These are phyloP conservation scores for Trametes coccinea DNA, from an alignment of 768 basidiomycete genomes.

Conservation along the genomic window DNA sequence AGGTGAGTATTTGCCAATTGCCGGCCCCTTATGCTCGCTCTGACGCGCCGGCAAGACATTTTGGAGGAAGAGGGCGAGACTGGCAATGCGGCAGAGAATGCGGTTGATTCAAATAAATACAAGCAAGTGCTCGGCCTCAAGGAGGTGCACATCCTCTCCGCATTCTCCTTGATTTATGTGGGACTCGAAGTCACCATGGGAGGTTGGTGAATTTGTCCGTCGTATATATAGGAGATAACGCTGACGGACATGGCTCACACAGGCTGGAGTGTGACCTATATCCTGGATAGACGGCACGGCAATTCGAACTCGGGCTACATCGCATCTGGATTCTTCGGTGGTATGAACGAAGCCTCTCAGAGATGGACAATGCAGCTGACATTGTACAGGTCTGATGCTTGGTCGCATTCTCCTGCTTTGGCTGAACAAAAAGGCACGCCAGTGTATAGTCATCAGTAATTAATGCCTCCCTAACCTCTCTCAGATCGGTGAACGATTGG, in stretches of 20 bases:
- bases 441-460: too few relatives aligned
- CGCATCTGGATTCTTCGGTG: slow-evolving; percentile 44
- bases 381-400: slow-evolving; percentile 26
- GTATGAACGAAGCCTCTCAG: slow-evolving; percentile 3
- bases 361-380: not conserved
- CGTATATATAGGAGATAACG: too few relatives aligned
- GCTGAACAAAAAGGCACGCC: slow-evolving; percentile 28
- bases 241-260: not conserved
- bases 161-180: slow-evolving; percentile 44
- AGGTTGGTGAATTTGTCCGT: slow-evolving; percentile 24
- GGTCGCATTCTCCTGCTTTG: slow-evolving; percentile 26
- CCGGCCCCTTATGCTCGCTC: not conserved
- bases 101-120: slow-evolving; percentile 31
- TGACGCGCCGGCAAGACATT: slow-evolving; percentile 25
- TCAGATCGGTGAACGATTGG: slow-evolving; percentile 30
- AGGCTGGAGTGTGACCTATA: slow-evolving; percentile 50
- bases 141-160: slow-evolving; percentile 40
- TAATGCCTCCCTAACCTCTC: not conserved
- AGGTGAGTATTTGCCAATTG: slow-evolving; percentile 20
- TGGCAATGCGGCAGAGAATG: slow-evolving; percentile 28
- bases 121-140: slow-evolving; percentile 36
- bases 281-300: slow-evolving; percentile 40
- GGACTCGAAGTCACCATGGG: slow-evolving; percentile 46
- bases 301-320: slow-evolving; percentile 42
- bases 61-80: slow-evolving; percentile 29